Evolutionary conservation across 139 green algal genomes (phyloP).

Genomic region (Asterochloris erici): DNA sequence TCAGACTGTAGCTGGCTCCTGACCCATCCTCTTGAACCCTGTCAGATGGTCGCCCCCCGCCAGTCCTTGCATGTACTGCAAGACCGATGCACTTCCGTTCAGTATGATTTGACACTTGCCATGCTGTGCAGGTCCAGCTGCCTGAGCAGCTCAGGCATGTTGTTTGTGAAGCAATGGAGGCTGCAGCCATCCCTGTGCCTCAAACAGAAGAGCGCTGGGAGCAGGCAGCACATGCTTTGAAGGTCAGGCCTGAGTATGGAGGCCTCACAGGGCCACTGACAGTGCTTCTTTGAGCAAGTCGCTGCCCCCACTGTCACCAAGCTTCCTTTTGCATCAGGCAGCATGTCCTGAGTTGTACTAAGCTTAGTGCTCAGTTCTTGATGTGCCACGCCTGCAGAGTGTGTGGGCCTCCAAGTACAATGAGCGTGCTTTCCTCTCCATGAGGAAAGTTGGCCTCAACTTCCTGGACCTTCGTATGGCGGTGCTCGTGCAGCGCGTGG

Average conservation of each 20-base stretch:
- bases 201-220: conserved; percentile 70
- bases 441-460: conserved; percentile 79
- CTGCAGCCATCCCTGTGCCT: conserved; percentile 72
- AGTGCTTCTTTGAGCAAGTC: too few relatives aligned
- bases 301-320: too few relatives aligned
- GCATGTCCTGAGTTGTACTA: background rate
- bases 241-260: conserved; percentile 21
- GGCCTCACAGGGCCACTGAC: too few relatives aligned
- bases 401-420: conserved; percentile 99
- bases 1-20: background rate
- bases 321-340: too few relatives aligned
- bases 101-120: background rate
- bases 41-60: too few relatives aligned
- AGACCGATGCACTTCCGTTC: background rate
- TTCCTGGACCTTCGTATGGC: conserved; percentile 94
- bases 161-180: conserved; percentile 63
- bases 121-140: conserved; percentile 32
- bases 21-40: background rate
- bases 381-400: conserved; percentile 24
- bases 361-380: background rate
- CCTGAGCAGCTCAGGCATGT: conserved; percentile 55
- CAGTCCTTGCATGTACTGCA: background rate
- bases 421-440: conserved; percentile 81
- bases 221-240: conserved; percentile 57
- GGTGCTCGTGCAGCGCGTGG: conserved; percentile 93